Base-by-base conservation (phyloP, 768 basidiomycete genomes). In the Amyloporia xantha region DNA sequence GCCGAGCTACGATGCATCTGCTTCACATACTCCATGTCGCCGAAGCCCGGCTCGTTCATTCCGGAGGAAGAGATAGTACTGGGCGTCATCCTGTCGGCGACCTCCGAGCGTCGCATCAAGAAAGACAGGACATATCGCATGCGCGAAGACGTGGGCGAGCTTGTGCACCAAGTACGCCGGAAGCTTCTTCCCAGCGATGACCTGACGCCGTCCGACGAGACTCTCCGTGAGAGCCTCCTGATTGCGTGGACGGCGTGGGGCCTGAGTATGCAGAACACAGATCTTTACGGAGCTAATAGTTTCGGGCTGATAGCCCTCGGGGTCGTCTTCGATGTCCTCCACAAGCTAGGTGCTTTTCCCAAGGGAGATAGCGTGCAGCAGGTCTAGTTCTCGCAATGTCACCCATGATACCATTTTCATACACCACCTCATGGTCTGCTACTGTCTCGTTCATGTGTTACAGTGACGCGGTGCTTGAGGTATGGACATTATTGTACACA, bases 11-110 rank as follows among this genome's bases (percentile, higher is more conserved):
- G 70, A 17, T 90, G 86, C 62, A 81, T 88, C 47, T 77, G 79
- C 52, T 66, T 72, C 17, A 82, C 82, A 1, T 85, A 87, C 61
- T 78, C 81, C 0, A 70, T 91, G 44, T 50, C 46, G 13, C 41
- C 11, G 11, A 43, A 43, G 41, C 12, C 41, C 9, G 41, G 41
- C 5, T 9, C 41, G 23, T 43, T 43, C 41, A 26, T 43, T 33
- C 61, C 71, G 5, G 89, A 91, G 59, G 82, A 83, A 48, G 89
- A 91, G 59, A 71, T 89, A 24, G 81, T 87, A 3, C 63, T 81
- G 26, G 86, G 86, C 23, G 80, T 81, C 2, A 91, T 91, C 52
- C 66, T 87, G 39, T 82, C 78, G 1, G 79, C 80, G 52, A 85
- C 81, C 58, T 63, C 76, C 2, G 77, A 88, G 52, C 73, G 71